These are phyloP conservation scores for Wickerhamomyces bovis DNA, from an alignment of 805 yeast genomes.

Conservation along the genomic window DNA sequence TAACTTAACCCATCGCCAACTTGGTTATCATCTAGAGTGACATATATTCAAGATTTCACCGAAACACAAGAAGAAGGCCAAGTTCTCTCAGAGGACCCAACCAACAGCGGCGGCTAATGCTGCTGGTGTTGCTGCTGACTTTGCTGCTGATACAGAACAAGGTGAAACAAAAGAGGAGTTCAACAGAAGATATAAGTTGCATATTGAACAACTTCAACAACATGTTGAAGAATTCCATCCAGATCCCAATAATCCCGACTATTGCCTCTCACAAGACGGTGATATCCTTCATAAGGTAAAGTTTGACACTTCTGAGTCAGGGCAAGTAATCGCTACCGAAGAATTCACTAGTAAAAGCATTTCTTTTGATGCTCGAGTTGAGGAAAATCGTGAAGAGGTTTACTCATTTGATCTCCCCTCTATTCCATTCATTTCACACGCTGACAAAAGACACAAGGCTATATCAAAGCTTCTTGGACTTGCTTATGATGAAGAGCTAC, in stretches of 20 bases:
- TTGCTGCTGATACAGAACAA: background rate
- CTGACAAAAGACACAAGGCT: constrained; percentile 27
- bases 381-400: constrained; percentile 23
- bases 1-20: background rate
- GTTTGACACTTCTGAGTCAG: background rate
- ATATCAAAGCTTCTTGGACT: constrained; percentile 24
- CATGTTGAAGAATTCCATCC: background rate
- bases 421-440: constrained; percentile 19
- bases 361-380: constrained; percentile 2
- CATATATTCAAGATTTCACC: background rate
- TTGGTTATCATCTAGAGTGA: background rate
- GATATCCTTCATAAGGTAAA: background rate
- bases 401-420: constrained; percentile 26
- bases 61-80: background rate
- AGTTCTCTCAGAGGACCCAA: background rate
- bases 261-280: background rate
- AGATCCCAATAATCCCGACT: background rate
- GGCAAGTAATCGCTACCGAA: background rate
- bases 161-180: background rate
- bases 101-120: background rate
- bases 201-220: background rate
- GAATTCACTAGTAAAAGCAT: background rate
- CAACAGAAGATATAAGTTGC: background rate
- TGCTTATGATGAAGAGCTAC: constrained; percentile 8
- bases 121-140: background rate